Evolutionary conservation across 225 moss, liverwort and hornwort genomes (phyloP).

Genomic region (Bryum argenteum): DNA sequence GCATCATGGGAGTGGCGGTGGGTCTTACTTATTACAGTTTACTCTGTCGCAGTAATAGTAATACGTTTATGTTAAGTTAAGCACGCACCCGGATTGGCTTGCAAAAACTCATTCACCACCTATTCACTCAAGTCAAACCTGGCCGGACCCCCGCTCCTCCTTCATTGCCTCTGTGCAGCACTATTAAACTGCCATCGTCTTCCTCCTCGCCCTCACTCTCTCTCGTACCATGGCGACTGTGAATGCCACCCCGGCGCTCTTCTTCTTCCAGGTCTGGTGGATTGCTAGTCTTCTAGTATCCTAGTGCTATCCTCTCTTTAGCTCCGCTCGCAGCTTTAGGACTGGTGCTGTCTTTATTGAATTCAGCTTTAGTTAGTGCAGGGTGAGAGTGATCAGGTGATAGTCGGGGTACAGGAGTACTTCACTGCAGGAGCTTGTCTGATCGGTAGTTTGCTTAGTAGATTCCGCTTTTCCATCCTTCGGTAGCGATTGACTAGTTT

Average conservation of each 20-base stretch:
- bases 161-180: background rate
- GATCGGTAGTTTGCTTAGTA: background rate
- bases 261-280: slow-evolving; percentile 18
- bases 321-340: background rate
- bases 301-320: too few species aligned
- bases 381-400: slow-evolving; percentile 2
- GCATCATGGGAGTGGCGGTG: slow-evolving; percentile 36
- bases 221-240: slow-evolving; percentile 1
- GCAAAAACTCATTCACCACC: slow-evolving; percentile 10
- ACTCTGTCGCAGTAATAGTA: too few species aligned
- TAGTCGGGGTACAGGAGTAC: background rate
- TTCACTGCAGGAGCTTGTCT: background rate
- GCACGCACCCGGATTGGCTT: background rate
- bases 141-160: slow-evolving; percentile 16
- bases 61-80: too few species aligned
- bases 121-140: slow-evolving; percentile 32
- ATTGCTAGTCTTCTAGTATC: slow-evolving; percentile 22
- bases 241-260: background rate
- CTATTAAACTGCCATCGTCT: slow-evolving; percentile 38
- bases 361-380: background rate
- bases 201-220: background rate
- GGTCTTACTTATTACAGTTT: background rate
- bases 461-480: too few species aligned
- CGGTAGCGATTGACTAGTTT: background rate
- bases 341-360: background rate